Evolutionary conservation across 2,329 filamentous ascomycete genomes (phyloP).

Genomic region (Ambrosiella cleistominuta): DNA sequence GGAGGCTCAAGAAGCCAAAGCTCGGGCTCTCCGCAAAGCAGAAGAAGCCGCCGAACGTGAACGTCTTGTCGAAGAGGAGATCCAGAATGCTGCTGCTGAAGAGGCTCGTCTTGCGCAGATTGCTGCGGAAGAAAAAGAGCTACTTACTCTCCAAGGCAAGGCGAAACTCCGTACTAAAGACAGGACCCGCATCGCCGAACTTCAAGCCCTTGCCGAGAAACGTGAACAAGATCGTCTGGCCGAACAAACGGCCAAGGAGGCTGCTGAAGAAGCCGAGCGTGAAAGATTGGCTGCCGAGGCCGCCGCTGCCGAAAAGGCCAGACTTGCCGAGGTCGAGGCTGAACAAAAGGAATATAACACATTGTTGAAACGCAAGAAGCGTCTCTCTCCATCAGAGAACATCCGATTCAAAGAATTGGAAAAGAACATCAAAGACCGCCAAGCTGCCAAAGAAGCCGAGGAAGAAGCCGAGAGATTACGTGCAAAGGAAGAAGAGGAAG

Average conservation of each 20-base stretch:
- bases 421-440: conserved; percentile 20
- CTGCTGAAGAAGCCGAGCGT: conserved; percentile 12
- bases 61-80: conserved; percentile 1
- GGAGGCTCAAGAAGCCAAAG: conserved; percentile 16
- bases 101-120: not conserved
- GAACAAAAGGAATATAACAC: conserved; percentile 21
- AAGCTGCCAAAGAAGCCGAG: conserved; percentile 1
- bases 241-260: conserved; percentile 15
- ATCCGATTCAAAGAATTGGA: conserved; percentile 26
- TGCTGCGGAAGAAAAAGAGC: conserved; percentile 6
- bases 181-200: conserved; percentile 1
- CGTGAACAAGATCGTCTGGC: conserved; percentile 6
- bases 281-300: not conserved
- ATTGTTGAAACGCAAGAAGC: conserved; percentile 34
- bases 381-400: conserved; percentile 27
- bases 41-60: conserved; percentile 16
- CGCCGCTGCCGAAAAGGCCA: conserved; percentile 3
- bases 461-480: conserved; percentile 11
- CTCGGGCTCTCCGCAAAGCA: conserved; percentile 9
- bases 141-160: conserved; percentile 4
- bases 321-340: conserved; percentile 13
- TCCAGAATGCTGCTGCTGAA: conserved; percentile 2
- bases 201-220: conserved; percentile 4
- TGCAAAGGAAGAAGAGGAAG: conserved; percentile 16
- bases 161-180: conserved; percentile 3